These are phyloP conservation scores for Lasiodiplodia citricola DNA, from an alignment of 2,329 filamentous ascomycete species.

Conservation along the genomic window DNA sequence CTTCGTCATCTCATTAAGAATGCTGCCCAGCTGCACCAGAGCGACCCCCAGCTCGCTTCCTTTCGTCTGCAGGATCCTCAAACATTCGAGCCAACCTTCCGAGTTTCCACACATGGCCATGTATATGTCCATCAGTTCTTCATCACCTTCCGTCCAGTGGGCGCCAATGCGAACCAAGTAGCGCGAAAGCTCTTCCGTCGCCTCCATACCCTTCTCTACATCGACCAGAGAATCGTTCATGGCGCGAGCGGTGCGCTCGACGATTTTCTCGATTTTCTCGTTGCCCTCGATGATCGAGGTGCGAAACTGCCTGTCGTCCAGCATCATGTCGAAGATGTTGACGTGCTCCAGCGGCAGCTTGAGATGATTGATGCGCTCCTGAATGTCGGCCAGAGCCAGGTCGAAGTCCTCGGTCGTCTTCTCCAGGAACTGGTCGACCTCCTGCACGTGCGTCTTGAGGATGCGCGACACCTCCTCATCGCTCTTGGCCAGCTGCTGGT, in stretches of 20 bases:
- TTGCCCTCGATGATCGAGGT: conserved; percentile 84
- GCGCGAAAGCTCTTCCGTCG: conserved; percentile 74
- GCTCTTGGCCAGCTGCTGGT: conserved; percentile 85
- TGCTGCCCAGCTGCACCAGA: conserved; percentile 73
- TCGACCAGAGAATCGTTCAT: conserved; percentile 82
- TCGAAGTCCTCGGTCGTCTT: conserved; percentile 84
- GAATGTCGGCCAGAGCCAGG: conserved; percentile 77
- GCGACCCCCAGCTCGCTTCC: conserved; percentile 72
- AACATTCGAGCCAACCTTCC: conserved; percentile 84
- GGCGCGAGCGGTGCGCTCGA: conserved; percentile 75
- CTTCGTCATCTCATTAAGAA: conserved; percentile 84
- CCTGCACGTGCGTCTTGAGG: conserved; percentile 88
- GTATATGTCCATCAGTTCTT: conserved; percentile 74
- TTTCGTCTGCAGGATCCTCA: conserved; percentile 76
- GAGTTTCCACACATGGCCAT: conserved; percentile 92
- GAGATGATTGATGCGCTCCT: conserved; percentile 78
- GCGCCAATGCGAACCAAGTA: conserved; percentile 74
- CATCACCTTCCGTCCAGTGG: conserved; percentile 62
- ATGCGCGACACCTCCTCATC: conserved; percentile 87
- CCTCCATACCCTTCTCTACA: conserved; percentile 75
- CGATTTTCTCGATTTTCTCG: conserved; percentile 87
- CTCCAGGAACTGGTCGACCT: conserved; percentile 90
- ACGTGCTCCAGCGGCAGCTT: conserved; percentile 84
- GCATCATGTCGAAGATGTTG: conserved; percentile 81
- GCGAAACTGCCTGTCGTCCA: conserved; percentile 83